Base-by-base conservation (phyloP, 495 filamentous ascomycete genomes). In the Daldinia loculata region DNA sequence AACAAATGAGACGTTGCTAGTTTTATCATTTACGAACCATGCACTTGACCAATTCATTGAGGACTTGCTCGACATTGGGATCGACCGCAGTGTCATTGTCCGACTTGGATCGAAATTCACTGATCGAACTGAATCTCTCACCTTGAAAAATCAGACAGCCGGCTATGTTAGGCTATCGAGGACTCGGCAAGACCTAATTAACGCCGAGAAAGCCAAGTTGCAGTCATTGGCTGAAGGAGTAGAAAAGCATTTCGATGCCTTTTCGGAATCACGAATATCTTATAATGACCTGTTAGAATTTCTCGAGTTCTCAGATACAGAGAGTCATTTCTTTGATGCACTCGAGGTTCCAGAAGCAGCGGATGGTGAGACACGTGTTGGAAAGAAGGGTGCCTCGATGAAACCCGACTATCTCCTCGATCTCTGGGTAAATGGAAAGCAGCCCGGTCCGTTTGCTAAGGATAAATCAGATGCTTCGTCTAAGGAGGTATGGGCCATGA, bases 11-110 rank as follows among this genome's bases (percentile, higher is more conserved):
- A 86, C 64, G 0, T 87, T 93, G 0, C 78, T 95, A 1, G 87
- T 93, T 1, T 75, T 93, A 29, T 82, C 80, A 32, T 87, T 81
- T 55, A 88, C 86, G 0, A 93, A 95, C 69, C 92, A 95, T 77
- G 91, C 92, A 0, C 77, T 93, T 0, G 89, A 94, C 69, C 91
- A 95, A 67, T 93, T 93, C 56, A 76, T 92, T 0, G 89, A 91
- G 67, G 89, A 93, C 62, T 75, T 94, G 0, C 66, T 90, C 2
- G 80, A 89, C 22, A 86, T 87, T 17, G 91, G 89, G 0, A 90
- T 95, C 11, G 75, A 81, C 0, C 1, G 26, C 0, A 32, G 73
- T 0, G n/a, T 67, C 0, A 90, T 95, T 55, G 85, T 95, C 0
- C 85, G 93, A 4, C 78, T 96, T 0, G 93, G 93, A 0, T 81